These are phyloP conservation scores for Trametes villosa DNA, from an alignment of 768 basidiomycete genomes.

Conservation along the genomic window DNA sequence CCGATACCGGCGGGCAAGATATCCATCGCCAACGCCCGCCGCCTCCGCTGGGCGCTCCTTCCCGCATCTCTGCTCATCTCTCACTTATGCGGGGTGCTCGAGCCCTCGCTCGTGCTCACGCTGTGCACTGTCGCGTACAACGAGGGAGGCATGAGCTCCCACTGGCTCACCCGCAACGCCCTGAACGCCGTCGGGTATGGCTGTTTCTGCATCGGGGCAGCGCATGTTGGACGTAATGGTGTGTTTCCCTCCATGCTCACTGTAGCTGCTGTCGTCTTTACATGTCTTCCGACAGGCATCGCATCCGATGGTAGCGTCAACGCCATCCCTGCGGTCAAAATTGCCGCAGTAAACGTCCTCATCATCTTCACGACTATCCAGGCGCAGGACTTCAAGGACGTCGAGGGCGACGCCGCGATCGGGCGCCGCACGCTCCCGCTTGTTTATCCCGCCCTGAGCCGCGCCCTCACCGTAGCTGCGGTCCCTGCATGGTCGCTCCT, in stretches of 20 bases:
- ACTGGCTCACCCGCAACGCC: constrained; percentile 23
- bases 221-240: neutral
- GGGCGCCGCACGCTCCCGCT: constrained; percentile 12
- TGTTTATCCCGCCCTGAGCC: neutral
- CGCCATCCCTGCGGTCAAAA: too few species aligned
- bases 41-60: constrained; percentile 29
- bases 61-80: constrained; percentile 22
- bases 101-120: constrained; percentile 12
- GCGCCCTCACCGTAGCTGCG: neutral
- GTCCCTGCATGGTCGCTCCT: constrained; percentile 8
- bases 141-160: constrained; percentile 17
- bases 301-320: too few species aligned
- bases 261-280: too few species aligned
- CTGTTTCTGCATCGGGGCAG: constrained; percentile 31
- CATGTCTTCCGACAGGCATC: too few species aligned
- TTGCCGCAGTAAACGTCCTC: constrained; percentile 6
- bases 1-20: constrained; percentile 29
- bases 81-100: constrained; percentile 5
- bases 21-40: constrained; percentile 10
- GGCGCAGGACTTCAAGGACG: constrained; percentile 18
- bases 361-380: too few species aligned
- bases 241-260: too few species aligned
- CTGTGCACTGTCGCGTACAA: constrained; percentile 25
- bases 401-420: constrained; percentile 2
- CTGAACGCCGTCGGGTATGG: constrained; percentile 25